Evolutionary conservation across 495 filamentous ascomycete genomes (phyloP), one percentile per base, ranked within the genome.

Genomic region (Daldinia bambusicola): DNA sequence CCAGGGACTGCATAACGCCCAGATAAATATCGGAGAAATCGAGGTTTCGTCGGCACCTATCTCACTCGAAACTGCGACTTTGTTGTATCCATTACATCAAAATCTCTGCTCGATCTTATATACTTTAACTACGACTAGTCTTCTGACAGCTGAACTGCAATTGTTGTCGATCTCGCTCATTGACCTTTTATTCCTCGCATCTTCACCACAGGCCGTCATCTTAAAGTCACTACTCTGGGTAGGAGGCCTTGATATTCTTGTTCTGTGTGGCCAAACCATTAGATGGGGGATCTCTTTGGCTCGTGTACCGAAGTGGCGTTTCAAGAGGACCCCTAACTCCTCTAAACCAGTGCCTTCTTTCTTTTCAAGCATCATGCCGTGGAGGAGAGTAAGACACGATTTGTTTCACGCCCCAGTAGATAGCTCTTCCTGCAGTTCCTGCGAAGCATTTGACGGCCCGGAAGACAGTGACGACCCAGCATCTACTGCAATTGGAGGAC

Each of bases 251-350:
- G 85, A 86, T 55, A 72, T 97, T 16, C 89, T 97, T 55, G 81
- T 93, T 18, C 83, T 86, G 13, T 97, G 92, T 76, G 84, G 85
- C 41, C 87, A 90, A 53, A 85, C 95, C 14, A 88, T 98, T n/a
- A 87, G 84, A 76, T 97, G 92, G 92, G 93, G 91, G 38, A 90
- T 98, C 14, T 84, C 90, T 55, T 80, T 99, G 45, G 94, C 95
- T 16, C 84, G 96, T 43, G 92, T 99, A 38, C 95, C 95, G 2
- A 92, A 87, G 66, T 98, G 95, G 93, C 91, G 94, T 37, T 94
- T 98, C 70, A 87, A 89, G 67, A 88, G 89, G 18, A 78, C 66
- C 45, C 16, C 74, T 14, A 32, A 63, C 61, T 63, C 74, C 2
- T 59, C 70, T 41, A 80, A 73, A 74, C 69, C 63, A 18, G 65